A percentile compares a stretch with the other conserved stretches of the same genome.
These are phyloP conservation scores for Pythium plurisporium DNA, from an alignment of 352 stramenopile genomes.

Conservation along the genomic window DNA sequence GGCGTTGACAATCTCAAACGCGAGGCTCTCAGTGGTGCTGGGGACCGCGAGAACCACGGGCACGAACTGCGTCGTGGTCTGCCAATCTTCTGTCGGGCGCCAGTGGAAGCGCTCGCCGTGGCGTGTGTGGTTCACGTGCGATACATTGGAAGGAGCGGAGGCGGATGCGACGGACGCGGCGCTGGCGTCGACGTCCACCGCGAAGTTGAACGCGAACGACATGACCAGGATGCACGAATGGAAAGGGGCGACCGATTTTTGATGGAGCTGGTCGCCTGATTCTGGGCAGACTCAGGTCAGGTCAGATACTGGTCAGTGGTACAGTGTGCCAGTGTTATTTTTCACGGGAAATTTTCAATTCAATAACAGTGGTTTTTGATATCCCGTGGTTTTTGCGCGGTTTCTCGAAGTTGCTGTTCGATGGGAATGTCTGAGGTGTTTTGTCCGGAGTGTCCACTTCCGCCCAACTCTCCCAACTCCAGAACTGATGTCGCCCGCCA, in stretches of 20 bases:
- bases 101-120: constrained; percentile 54
- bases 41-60: constrained; percentile 27
- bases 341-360: too few species aligned
- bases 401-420: constrained; percentile 20
- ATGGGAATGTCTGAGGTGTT: too few species aligned
- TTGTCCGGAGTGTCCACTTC: too few species aligned
- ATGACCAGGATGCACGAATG: neutral
- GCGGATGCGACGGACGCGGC: neutral
- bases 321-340: neutral
- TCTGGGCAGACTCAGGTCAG: neutral
- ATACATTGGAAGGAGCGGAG: neutral
- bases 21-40: constrained; percentile 13
- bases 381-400: constrained; percentile 6
- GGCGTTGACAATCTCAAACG: constrained; percentile 67
- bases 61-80: constrained; percentile 21
- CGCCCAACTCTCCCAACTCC: too few species aligned
- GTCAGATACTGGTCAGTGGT: neutral
- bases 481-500: too few species aligned
- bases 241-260: neutral
- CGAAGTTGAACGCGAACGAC: constrained; percentile 74
- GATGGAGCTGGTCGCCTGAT: neutral
- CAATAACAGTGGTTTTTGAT: constrained; percentile 2
- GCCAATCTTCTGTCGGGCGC: neutral
- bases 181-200: constrained; percentile 21
- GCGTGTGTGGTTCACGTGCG: constrained; percentile 27